Base-by-base conservation (phyloP, 2,329 filamentous ascomycete genomes). In the Pseudocercospora macadamiae region DNA sequence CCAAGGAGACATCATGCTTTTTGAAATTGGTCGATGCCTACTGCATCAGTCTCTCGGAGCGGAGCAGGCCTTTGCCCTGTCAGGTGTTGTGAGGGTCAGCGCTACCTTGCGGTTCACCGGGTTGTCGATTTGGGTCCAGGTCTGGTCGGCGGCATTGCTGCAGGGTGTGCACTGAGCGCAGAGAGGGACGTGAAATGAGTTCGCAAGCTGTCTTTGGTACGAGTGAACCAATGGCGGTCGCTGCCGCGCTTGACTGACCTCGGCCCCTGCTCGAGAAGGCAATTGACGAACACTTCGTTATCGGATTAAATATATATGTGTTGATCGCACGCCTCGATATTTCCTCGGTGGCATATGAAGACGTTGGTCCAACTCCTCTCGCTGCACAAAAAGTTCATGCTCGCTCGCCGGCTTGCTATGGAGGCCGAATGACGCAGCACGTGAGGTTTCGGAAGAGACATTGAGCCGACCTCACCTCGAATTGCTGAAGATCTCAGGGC, bases 1-100 rank as follows among this genome's bases (percentile, higher is more conserved):
- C 63, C 48, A 61, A 59, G 49, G 55, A 57, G 44, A 60, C 26
- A 49, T 30, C 55, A 58, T 54, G 57, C 45, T 54, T 59, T 63
- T 59, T 51, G 52, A 56, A 39, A 55, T 54, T 51, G 49, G 32
- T 57, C 54, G 54, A 55, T 60, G 57, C 57, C 60, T 59, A 55
- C 57, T 36, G 47, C 53, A 42, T 52, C 36, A 47, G 45, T 36
- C 23, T 55, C 47, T 48, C 25, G 30, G 45, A 52, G 57, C 51
- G 56, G 56, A 59, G 56, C 51, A 49, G 34, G 51, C 42, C 45
- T 30, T 54, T 36, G 39, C 52, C 57, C 45, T 54, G 51, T 32
- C 47, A 45, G 19, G 36, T 54, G 51, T 42, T 19, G 36, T 54
- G 51, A 54, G 37, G 34, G 51, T 30, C 18, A 45, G 21, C 26